phyloP scores from a whole-genome alignment of 306 rosid species.

The Carpinus fangiana region DNA sequence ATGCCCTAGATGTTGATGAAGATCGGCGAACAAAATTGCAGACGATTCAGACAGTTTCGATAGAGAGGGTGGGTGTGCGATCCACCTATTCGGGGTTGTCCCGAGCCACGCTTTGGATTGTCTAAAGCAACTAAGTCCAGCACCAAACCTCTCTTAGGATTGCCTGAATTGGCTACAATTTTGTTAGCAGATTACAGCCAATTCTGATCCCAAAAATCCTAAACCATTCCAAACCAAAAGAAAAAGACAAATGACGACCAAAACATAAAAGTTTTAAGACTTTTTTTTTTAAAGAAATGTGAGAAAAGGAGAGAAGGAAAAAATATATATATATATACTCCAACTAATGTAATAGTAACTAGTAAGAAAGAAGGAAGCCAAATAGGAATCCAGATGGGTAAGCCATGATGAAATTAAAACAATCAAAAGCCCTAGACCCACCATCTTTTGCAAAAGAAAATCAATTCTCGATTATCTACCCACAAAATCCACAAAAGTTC shows the following conservation, averaged over 20 bases:
- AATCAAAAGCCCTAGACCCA: neutral
- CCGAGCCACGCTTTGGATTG: too few relatives aligned
- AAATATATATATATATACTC: neutral
- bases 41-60: too few relatives aligned
- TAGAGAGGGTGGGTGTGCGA: too few relatives aligned
- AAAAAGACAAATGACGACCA: neutral
- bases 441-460: constrained; percentile 3
- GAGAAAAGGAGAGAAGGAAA: neutral
- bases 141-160: too few relatives aligned
- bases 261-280: too few relatives aligned
- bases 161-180: too few relatives aligned
- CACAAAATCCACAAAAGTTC: neutral
- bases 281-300: neutral
- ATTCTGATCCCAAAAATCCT: too few relatives aligned
- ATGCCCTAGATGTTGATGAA: neutral
- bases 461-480: neutral
- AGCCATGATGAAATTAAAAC: constrained; percentile 14
- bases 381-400: constrained; percentile 1
- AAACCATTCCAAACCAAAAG: too few relatives aligned
- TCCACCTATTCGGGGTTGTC: too few relatives aligned
- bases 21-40: too few relatives aligned
- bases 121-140: too few relatives aligned
- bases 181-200: too few relatives aligned
- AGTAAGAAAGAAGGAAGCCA: neutral
- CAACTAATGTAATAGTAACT: neutral